Conservation (phyloP, 768 basidiomycete species). For the Coprinellus aureogranulatus region DNA sequence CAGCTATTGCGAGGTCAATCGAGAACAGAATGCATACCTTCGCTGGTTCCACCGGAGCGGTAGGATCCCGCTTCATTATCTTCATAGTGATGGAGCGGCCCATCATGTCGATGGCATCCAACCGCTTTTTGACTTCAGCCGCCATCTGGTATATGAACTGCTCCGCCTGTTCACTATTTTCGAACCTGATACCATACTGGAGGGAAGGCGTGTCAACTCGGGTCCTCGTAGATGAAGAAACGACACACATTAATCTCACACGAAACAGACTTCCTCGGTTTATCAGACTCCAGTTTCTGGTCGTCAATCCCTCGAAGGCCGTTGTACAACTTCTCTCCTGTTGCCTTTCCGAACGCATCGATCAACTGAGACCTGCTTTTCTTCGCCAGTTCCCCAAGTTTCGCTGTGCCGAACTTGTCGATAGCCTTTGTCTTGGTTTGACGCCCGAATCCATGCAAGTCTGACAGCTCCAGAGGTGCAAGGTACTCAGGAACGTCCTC, state of each 20-base stretch:
- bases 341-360: constrained; percentile 72
- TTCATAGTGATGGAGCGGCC: constrained; percentile 82
- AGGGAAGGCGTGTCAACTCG: background rate
- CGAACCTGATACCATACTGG: constrained; percentile 95
- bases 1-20: background rate
- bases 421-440: constrained; percentile 73
- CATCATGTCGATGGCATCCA: constrained; percentile 65
- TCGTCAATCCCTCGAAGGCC: constrained; percentile 83
- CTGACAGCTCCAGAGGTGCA: constrained; percentile 68
- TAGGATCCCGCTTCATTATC: constrained; percentile 82
- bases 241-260: constrained; percentile 89
- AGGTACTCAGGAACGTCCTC: constrained; percentile 55
- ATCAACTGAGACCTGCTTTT: constrained; percentile 66
- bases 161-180: constrained; percentile 77
- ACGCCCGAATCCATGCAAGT: constrained; percentile 85
- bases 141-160: constrained; percentile 75
- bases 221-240: background rate
- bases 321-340: constrained; percentile 83
- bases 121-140: constrained; percentile 67
- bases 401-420: constrained; percentile 73
- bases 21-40: constrained; percentile 63
- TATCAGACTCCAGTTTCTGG: constrained; percentile 75
- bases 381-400: constrained; percentile 63
- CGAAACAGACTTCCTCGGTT: constrained; percentile 85
- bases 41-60: constrained; percentile 83